Base-by-base conservation (phyloP, 495 filamentous ascomycete species). In the Lophiotrema nucula region DNA sequence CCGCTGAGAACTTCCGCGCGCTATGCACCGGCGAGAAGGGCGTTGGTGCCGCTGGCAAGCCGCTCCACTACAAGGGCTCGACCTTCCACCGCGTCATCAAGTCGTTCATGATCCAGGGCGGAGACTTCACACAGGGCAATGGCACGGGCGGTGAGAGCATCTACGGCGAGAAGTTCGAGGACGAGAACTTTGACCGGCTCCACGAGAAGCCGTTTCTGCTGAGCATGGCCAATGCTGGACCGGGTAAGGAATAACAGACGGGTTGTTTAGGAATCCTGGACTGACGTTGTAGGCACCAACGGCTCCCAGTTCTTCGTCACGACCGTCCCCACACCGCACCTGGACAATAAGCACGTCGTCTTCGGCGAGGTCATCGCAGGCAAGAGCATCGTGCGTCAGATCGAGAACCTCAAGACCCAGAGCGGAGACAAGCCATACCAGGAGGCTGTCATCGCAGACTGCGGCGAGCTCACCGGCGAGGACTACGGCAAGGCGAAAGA, bases 251-350 rank as follows among this genome's bases (percentile, higher is more conserved):
- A 2, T 12, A 16, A 46, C 19, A 35, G 13, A 2, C 10, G n/a
- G 21, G 23, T 28, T 21, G n/a, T 28, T 31, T 3, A 25, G 4
- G 5, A 21, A 21, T 4, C 33, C 21, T 11, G 18, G 23, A 35
- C 27, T 15, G 22, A 15, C 18, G 11, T 4, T 31, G 0, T 42
- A 83, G 85, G 80, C 53, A 97, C 93, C 74, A 99, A 99, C 71
- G 93, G 93, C 60, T 90, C 86, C 39, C 93, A 99, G 72, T 99
- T 99, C 83, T 99, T 99, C 79, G 76, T 97, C 56, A 99, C 93
- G 28, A 97, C 95, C 21, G 88, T 95, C 42, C 78, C 82, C 8
- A 99, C 93, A 1, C 90, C 92, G 24, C 93, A 98, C 72, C 82
- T 99, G 12, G 90, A 99, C 70, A 82, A 84, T 67, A 99, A 97